Base-by-base conservation (phyloP, 2,329 filamentous ascomycete genomes). In the Neobulgaria alba region DNA sequence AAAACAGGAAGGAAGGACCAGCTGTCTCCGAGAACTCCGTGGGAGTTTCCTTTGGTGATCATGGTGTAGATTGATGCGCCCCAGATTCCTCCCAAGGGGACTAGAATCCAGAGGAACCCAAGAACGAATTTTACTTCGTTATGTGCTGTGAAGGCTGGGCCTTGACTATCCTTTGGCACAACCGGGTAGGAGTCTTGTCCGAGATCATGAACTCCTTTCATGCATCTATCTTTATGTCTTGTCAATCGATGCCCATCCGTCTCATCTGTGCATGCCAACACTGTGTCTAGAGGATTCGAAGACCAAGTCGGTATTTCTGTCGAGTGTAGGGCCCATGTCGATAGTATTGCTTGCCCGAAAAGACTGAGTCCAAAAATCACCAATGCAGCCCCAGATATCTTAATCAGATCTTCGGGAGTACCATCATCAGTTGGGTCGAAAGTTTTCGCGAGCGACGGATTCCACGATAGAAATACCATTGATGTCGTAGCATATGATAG, bases 271-370 rank as follows among this genome's bases (percentile, higher is more conserved):
- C 54, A 56, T 2, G 50, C 50, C 9, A 45, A 43, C 4, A 50
- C 53, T 3, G 56, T 56, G 29, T 56, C 50, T 15, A 60, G 49
- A n/a, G 57, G 57, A 39, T 59, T 59, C 4, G 57, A 56, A 36
- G 50, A 54, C 57, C 57, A 60, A 3, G 52, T 57, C 2, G 52
- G 52, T 3, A 60, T 51, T 21, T 47, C 29, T 3, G 52, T 56
- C n/a, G 41, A 36, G 5, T 15, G 10, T 4, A 58, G 29, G 8
- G 52, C 52, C 56, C 57, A 60, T 4, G 48, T 57, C 2, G 57
- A 48, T 12, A 60, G 41, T 17, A 39, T 26, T 23, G 57, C 56
- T 33, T 59, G 57, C 3, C 53, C 41, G 12, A 58, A 18, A 10
- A 60, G 44, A n/a, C 56, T 53, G 16, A 45, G 16, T 14, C 55